Evolutionary conservation across 176 grass and related monocot species (phyloP), one percentile per base, ranked within the genome.

Genomic region (Chloris gayana): DNA sequence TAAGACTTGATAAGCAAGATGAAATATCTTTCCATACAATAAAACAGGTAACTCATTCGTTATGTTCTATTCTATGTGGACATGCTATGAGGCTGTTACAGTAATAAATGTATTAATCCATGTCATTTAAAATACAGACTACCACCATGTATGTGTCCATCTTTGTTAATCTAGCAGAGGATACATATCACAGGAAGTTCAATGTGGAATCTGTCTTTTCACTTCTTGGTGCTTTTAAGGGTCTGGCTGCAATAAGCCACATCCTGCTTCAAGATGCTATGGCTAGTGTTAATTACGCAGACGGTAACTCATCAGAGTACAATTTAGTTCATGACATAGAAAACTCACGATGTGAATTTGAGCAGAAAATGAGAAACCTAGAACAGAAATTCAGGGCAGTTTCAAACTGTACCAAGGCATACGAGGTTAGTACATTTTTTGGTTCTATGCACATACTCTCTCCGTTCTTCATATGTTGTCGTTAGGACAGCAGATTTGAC

Each of bases 21-120:
- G 60, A 74, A 51, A 74, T 64, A 66, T 67, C 24, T 66, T 9
- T 56, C 19, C 32, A 74, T 31, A 83, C 81, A 66, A 75, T n/a
- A 83, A 74, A 74, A 9, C 81, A 75, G 60, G 81, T 66, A 83
- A 51, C 3, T 51, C 31, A 1, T 26, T 54, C 8, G 26, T 32
- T 57, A 14, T 46, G 9, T 46, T 46, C 9, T 46, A 50, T 47
- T 15, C 4, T 45, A 46, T 13, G 44, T 46, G 44, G 44, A 46
- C 44, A 10, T 0, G 37, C 37, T 39, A 6, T 39, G 2, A 46
- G 11, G 8, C 42, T 46, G 44, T 46, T 46, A 46, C 9, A 11
- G 44, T 14, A 1, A 46, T 46, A 46, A 14, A 46, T 46, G 4
- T 14, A 46, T 46, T 46, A 46, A 46, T 39, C 35, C 35, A 39